phyloP scores from a whole-genome alignment of 257 asterid species.

The Nicotiana knightiana region DNA sequence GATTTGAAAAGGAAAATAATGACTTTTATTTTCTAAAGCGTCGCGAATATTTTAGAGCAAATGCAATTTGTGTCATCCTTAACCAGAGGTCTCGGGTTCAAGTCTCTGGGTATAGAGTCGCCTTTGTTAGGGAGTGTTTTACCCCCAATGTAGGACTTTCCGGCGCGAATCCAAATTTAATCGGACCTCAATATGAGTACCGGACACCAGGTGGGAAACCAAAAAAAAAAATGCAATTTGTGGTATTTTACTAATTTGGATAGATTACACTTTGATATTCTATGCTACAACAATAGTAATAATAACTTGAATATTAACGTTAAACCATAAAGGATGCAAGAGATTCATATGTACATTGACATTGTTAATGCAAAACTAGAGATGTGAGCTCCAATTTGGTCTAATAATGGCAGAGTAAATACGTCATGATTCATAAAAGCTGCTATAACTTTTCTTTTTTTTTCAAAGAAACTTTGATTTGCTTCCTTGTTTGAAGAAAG shows the following conservation, averaged over 20 bases:
- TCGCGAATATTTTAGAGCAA: too few species aligned
- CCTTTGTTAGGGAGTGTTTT: too few species aligned
- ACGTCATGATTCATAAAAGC: not conserved
- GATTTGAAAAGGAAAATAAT: too few species aligned
- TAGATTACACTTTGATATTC: not conserved
- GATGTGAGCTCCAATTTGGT: not conserved
- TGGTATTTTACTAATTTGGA: too few species aligned
- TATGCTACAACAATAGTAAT: not conserved
- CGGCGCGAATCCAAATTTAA: too few species aligned
- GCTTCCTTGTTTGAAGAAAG: constrained; percentile 7
- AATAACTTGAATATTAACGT: not conserved
- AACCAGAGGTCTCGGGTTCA: too few species aligned
- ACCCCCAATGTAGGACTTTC: too few species aligned
- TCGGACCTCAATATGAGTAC: too few species aligned
- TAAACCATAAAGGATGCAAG: not conserved
- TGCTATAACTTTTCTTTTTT: not conserved
- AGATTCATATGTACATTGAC: not conserved
- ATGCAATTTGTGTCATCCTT: not conserved
- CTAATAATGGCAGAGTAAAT: not conserved
- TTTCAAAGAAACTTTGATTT: not conserved
- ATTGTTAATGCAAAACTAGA: not conserved
- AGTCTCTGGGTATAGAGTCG: too few species aligned
- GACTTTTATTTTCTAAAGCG: not conserved
- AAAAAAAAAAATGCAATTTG: too few species aligned
- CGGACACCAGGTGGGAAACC: too few species aligned